phyloP scores from a whole-genome alignment of 345 rosid species.

The Aethionema arabicum region DNA sequence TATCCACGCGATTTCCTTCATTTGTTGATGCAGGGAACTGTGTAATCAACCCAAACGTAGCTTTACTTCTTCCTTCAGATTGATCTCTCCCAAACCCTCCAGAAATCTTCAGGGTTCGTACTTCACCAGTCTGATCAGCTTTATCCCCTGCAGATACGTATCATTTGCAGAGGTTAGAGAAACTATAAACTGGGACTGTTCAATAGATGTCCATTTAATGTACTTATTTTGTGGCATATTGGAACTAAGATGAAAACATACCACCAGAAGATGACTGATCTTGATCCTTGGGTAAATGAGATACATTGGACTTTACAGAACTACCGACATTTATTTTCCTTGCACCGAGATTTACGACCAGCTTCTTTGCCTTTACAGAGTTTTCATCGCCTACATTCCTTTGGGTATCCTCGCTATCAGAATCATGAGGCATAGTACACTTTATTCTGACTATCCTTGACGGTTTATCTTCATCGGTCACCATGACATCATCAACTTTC shows the following conservation, averaged over 20 bases:
- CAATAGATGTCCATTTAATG: slow-evolving; percentile 5
- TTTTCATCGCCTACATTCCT: slow-evolving; percentile 53
- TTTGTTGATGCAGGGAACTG: slow-evolving; percentile 39
- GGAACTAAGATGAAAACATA: slow-evolving; percentile 33
- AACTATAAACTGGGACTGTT: slow-evolving; percentile 7
- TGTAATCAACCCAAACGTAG: slow-evolving; percentile 33
- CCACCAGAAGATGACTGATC: slow-evolving; percentile 56
- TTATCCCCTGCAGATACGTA: slow-evolving; percentile 27
- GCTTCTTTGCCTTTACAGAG: slow-evolving; percentile 71
- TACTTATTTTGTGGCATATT: not conserved
- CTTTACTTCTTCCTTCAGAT: slow-evolving; percentile 35
- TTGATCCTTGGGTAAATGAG: slow-evolving; percentile 66
- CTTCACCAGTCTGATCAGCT: slow-evolving; percentile 33
- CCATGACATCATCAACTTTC: slow-evolving; percentile 89
- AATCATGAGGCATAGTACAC: slow-evolving; percentile 57
- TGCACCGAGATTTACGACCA: slow-evolving; percentile 86
- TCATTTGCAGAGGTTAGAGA: slow-evolving; percentile 22
- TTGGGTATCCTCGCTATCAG: slow-evolving; percentile 58
- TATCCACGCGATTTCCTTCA: slow-evolving; percentile 57
- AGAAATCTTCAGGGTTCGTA: slow-evolving; percentile 33
- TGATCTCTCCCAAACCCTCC: slow-evolving; percentile 38
- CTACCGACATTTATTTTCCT: slow-evolving; percentile 70
- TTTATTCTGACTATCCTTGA: slow-evolving; percentile 62
- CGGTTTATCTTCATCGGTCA: slow-evolving; percentile 63
- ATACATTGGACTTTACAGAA: slow-evolving; percentile 69